Percentiles rank a stretch among this genome's conserved stretches.
These are phyloP conservation scores for Papiliotrema nemorosa DNA, from an alignment of 1,284 basidiomycete species.

Conservation along the genomic window DNA sequence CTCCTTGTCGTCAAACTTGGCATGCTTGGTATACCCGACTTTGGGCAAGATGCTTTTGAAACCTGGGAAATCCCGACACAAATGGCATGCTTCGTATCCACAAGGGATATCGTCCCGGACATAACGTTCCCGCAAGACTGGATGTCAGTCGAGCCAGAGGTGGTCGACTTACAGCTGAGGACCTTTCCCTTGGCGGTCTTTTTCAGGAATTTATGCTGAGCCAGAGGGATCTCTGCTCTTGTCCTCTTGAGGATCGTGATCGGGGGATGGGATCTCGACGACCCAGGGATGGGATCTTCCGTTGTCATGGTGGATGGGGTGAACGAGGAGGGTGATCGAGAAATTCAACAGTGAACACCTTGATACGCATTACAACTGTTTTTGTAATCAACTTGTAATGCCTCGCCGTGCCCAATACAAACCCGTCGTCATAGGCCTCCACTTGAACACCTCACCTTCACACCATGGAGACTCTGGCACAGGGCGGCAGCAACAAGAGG, in stretches of 20 bases:
- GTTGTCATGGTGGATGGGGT: slow-evolving; percentile 16
- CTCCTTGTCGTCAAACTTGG: slow-evolving; percentile 31
- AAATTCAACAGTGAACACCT: neutral
- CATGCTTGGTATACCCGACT: slow-evolving; percentile 56
- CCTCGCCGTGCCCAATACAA: too few relatives aligned
- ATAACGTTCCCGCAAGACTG: slow-evolving; percentile 91
- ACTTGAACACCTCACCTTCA: too few relatives aligned
- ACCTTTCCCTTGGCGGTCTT: slow-evolving; percentile 95
- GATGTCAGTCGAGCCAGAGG: too few relatives aligned
- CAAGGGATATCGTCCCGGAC: slow-evolving; percentile 91
- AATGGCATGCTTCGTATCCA: slow-evolving; percentile 68
- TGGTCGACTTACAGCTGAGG: slow-evolving; percentile 73
- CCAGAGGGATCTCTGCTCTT: slow-evolving; percentile 65
- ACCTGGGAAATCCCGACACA: slow-evolving; percentile 55
- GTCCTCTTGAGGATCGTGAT: slow-evolving; percentile 77
- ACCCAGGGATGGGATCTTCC: slow-evolving; percentile 15
- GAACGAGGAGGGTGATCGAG: neutral
- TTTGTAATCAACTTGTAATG: too few relatives aligned
- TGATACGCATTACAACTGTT: too few relatives aligned
- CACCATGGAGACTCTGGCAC: too few relatives aligned
- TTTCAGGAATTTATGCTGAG: slow-evolving; percentile 85
- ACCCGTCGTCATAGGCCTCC: too few relatives aligned
- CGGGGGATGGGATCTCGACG: slow-evolving; percentile 29
- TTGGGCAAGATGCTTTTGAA: slow-evolving; percentile 53
- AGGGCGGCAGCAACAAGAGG: slow-evolving; percentile 13